phyloP scores from a whole-genome alignment of 2,329 filamentous ascomycete genomes.

The Podosphaera xanthii region DNA sequence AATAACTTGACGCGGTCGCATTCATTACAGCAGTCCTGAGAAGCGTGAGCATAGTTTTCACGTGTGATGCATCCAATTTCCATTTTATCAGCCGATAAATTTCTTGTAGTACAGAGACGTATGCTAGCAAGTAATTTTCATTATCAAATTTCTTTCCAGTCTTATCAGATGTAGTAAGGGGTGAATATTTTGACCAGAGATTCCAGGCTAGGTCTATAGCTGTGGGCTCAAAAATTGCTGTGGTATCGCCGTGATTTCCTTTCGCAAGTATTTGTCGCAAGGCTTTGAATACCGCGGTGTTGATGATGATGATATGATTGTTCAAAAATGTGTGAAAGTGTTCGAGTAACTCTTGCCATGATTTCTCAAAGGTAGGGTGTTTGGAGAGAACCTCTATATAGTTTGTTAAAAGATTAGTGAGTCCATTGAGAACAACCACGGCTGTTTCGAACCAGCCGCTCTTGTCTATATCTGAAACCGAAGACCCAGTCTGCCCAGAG shows the following conservation, averaged over 20 bases:
- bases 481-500: slow-evolving; percentile 16
- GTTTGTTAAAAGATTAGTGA: slow-evolving; percentile 48
- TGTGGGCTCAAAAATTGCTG: slow-evolving; percentile 13
- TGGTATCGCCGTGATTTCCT: slow-evolving; percentile 22
- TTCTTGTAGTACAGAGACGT: slow-evolving; percentile 51
- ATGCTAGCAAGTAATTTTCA: slow-evolving; percentile 67
- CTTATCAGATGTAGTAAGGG: slow-evolving; percentile 22
- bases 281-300: slow-evolving; percentile 47
- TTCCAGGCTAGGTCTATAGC: slow-evolving; percentile 42
- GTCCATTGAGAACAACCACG: slow-evolving; percentile 49
- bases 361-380: slow-evolving; percentile 40
- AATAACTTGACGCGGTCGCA: slow-evolving; percentile 43
- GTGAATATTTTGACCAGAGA: slow-evolving; percentile 46
- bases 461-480: slow-evolving; percentile 19
- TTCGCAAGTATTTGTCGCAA: slow-evolving; percentile 36
- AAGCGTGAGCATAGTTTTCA: slow-evolving; percentile 46
- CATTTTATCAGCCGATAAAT: slow-evolving; percentile 53
- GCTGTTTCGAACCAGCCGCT: slow-evolving; percentile 53
- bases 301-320: slow-evolving; percentile 43
- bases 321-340: slow-evolving; percentile 43
- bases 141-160: slow-evolving; percentile 33
- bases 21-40: slow-evolving; percentile 48
- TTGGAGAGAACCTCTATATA: slow-evolving; percentile 52
- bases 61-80: slow-evolving; percentile 36
- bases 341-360: slow-evolving; percentile 53